Conservation (phyloP, 2,329 filamentous ascomycete genomes). For the Balansia obtecta region DNA sequence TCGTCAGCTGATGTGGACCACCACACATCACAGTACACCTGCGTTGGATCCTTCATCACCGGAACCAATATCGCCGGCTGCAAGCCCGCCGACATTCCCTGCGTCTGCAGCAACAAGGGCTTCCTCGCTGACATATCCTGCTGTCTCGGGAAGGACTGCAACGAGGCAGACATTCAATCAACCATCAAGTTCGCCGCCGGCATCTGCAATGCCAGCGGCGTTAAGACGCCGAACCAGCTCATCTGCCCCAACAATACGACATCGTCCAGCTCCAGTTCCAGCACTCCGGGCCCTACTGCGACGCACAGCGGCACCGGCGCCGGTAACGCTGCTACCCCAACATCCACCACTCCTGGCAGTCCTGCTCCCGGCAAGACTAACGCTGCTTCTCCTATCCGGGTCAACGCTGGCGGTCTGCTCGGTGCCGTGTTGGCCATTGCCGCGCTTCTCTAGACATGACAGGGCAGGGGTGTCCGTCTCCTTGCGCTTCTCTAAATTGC, state of each 20-base stretch:
- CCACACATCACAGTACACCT: constrained; percentile 17
- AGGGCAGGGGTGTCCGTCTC: too few relatives aligned
- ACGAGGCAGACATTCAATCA: constrained; percentile 16
- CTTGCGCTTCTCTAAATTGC: constrained; percentile 1
- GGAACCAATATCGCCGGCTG: constrained; percentile 25
- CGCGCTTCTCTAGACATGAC: not conserved
- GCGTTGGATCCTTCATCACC: constrained; percentile 19
- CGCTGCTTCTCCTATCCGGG: not conserved
- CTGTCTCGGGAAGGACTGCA: constrained; percentile 26
- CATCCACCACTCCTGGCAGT: not conserved
- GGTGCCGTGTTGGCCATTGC: constrained; percentile 4
- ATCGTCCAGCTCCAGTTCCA: constrained; percentile 6
- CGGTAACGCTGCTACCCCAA: not conserved
- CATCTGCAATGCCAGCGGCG: constrained; percentile 25
- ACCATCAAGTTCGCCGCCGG: constrained; percentile 25
- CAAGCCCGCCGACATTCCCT: constrained; percentile 24
- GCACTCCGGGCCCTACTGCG: not conserved
- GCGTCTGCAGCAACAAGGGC: constrained; percentile 27
- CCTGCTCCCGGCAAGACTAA: not conserved
- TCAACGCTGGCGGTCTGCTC: constrained; percentile 3
- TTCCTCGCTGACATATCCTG: constrained; percentile 30
- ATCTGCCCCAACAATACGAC: constrained; percentile 17
- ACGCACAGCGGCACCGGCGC: constrained; percentile 1
- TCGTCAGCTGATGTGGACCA: not conserved
- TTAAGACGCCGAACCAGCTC: constrained; percentile 24